Evolutionary conservation across 2,329 filamentous ascomycete species (phyloP).

Genomic region (Sarocladiaceae sp.): DNA sequence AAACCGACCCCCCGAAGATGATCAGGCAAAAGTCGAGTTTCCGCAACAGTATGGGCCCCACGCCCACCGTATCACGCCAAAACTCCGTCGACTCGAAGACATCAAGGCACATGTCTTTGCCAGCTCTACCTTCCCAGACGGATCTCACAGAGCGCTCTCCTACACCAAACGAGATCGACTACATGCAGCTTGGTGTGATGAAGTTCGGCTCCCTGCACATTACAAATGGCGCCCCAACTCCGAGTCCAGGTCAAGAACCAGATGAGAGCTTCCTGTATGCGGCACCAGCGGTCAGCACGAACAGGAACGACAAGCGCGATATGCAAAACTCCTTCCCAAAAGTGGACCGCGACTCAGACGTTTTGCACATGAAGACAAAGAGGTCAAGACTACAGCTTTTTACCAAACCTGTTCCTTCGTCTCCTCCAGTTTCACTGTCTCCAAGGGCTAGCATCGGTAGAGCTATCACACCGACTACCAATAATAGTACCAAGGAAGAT

Average conservation of each 20-base stretch:
- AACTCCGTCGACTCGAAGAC: slow-evolving; percentile 28
- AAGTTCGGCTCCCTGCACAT: slow-evolving; percentile 58
- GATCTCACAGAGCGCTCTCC: slow-evolving; percentile 20
- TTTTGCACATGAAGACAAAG: not conserved
- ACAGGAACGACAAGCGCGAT: no score
- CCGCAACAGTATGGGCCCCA: slow-evolving; percentile 31
- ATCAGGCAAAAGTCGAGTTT: slow-evolving; percentile 23
- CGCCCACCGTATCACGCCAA: slow-evolving; percentile 30
- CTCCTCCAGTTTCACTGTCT: not conserved
- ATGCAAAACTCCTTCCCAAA: not conserved
- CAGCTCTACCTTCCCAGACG: slow-evolving; percentile 12
- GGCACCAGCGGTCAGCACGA: not conserved
- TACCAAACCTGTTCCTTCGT: not conserved
- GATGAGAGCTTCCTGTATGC: not conserved
- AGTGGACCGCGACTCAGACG: not conserved
- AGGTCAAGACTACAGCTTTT: not conserved
- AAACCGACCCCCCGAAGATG: slow-evolving; percentile 14
- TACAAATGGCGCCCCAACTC: slow-evolving; percentile 50
- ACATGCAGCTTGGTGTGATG: slow-evolving; percentile 54
- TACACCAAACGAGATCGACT: slow-evolving; percentile 42
- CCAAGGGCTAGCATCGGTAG: not conserved
- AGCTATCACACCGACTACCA: not conserved
- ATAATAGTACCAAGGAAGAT: not conserved
- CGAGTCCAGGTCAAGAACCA: slow-evolving; percentile 27
- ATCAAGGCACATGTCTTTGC: slow-evolving; percentile 28